These are phyloP conservation scores for Euphorbia pulcherrima DNA, from an alignment of 345 rosid species.

Conservation along the genomic window DNA sequence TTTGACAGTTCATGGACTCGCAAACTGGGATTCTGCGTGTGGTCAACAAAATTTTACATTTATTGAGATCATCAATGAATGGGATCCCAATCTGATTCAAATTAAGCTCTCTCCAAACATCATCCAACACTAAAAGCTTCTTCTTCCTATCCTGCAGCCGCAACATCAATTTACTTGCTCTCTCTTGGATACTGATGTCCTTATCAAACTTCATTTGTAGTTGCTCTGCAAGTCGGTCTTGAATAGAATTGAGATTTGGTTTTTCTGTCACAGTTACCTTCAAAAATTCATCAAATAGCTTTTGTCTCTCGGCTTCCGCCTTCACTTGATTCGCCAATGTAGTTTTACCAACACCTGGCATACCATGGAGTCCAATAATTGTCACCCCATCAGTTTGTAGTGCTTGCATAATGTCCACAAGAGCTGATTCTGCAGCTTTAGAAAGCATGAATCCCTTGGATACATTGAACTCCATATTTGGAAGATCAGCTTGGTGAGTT, in stretches of 20 bases:
- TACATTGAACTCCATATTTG: not conserved
- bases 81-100: not conserved
- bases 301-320: not conserved
- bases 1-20: slow-evolving; percentile 4
- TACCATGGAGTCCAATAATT: not conserved
- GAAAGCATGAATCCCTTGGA: not conserved
- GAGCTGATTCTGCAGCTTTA: not conserved
- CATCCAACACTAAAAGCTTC: slow-evolving; percentile 4
- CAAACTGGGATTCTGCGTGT: not conserved
- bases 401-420: not conserved
- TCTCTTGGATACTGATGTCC: not conserved
- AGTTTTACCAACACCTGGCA: not conserved
- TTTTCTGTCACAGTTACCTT: not conserved
- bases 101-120: slow-evolving; percentile 6
- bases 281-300: not conserved
- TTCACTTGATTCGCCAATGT: not conserved
- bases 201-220: not conserved
- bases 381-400: not conserved
- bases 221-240: not conserved
- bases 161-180: not conserved
- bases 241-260: not conserved
- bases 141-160: not conserved
- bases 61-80: not conserved
- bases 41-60: slow-evolving; percentile 2
- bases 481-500: not conserved